These are phyloP conservation scores for Suhomyces anneliseae DNA, from an alignment of 1,139 yeast species.

Conservation along the genomic window DNA sequence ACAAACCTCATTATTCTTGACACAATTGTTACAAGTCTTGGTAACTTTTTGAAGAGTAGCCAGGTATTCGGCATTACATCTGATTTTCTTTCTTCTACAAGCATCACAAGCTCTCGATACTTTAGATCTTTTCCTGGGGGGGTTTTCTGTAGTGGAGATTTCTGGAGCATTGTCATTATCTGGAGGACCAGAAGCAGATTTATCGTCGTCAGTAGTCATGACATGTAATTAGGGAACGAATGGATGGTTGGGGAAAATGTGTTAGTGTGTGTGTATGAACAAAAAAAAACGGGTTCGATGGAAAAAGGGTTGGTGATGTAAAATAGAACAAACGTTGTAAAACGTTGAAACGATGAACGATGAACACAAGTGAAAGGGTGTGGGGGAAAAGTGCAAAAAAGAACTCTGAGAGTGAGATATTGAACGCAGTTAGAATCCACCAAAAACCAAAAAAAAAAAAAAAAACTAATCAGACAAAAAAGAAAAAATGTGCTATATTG, in stretches of 20 bases:
- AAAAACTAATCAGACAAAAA: too few relatives aligned
- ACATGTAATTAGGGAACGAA: background rate
- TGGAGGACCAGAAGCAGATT: background rate
- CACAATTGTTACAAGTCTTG: conserved; percentile 57
- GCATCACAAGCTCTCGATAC: conserved; percentile 70
- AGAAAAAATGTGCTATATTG: too few relatives aligned
- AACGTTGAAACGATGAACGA: too few relatives aligned
- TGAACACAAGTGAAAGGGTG: too few relatives aligned
- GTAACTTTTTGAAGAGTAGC: conserved; percentile 43
- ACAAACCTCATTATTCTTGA: conserved; percentile 54
- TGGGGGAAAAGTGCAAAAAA: background rate
- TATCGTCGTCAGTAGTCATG: conserved; percentile 6
- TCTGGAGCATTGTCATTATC: background rate
- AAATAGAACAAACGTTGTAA: too few relatives aligned
- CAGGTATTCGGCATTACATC: conserved; percentile 59
- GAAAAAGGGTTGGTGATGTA: too few relatives aligned
- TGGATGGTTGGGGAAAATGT: too few relatives aligned
- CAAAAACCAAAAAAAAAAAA: background rate
- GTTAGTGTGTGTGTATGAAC: background rate
- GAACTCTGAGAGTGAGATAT: background rate
- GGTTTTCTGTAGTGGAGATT: conserved; percentile 9
- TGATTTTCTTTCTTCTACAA: conserved; percentile 62
- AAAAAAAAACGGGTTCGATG: too few relatives aligned
- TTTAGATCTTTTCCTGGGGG: conserved; percentile 59
- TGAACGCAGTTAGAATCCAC: background rate